Conservation (phyloP, 139 green algal genomes). For the Spirogloea muscicola region DNA sequence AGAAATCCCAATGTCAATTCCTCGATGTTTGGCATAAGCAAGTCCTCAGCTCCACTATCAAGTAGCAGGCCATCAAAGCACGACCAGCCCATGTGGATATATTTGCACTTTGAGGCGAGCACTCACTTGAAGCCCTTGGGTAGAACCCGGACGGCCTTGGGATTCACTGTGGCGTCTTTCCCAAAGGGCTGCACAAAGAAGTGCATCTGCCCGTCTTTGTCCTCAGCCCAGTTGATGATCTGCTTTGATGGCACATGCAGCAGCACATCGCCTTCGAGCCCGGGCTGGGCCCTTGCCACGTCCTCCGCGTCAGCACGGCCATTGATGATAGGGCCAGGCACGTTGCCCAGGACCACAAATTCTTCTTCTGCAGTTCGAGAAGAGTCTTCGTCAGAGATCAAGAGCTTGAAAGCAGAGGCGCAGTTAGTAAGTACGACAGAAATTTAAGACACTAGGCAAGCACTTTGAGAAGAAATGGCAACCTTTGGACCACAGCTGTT, state of each 20-base stretch:
- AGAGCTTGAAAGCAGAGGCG: background rate
- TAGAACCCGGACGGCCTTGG: no score
- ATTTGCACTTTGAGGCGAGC: no score
- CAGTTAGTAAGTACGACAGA: background rate
- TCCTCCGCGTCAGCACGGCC: background rate
- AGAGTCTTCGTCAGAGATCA: background rate
- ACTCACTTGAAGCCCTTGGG: no score
- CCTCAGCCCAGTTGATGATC: constrained; percentile 29
- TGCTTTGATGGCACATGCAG: constrained; percentile 26
- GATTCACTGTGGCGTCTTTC: no score
- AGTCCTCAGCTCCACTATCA: no score
- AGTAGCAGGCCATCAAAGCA: no score
- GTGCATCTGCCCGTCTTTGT: constrained; percentile 16
- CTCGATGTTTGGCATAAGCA: no score
- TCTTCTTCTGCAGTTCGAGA: constrained; percentile 1
- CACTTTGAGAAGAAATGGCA: background rate
- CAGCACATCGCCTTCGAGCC: constrained; percentile 22
- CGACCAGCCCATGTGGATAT: no score
- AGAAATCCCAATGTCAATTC: no score
- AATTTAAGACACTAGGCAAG: background rate
- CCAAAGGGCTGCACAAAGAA: constrained; percentile 29
- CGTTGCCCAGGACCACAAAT: constrained; percentile 35
- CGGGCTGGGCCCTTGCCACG: background rate
- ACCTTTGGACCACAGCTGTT: constrained; percentile 30
- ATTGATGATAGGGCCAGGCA: background rate